phyloP scores from a whole-genome alignment of 495 filamentous ascomycete species.

The Sabuloglossum arenarium region DNA sequence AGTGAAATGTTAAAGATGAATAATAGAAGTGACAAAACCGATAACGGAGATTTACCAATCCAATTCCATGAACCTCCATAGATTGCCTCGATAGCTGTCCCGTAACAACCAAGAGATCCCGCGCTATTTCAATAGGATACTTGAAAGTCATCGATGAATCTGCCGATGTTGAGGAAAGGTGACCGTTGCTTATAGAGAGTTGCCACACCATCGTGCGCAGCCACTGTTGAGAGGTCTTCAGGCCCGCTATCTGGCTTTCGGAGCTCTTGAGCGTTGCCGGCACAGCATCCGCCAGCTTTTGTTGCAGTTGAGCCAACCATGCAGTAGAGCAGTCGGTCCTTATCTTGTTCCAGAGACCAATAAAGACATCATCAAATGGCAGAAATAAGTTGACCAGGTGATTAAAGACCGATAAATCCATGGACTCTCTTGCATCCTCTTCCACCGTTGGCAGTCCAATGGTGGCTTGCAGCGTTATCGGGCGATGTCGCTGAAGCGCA shows the following conservation, averaged over 20 bases:
- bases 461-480: conserved; percentile 45
- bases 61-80: conserved; percentile 55
- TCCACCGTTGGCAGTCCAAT: conserved; percentile 40
- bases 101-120: conserved; percentile 44
- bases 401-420: conserved; percentile 34
- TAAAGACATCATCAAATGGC: conserved; percentile 49
- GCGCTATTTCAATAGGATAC: conserved; percentile 49
- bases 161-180: conserved; percentile 22
- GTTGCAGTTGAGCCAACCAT: conserved; percentile 39
- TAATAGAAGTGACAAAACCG: background rate
- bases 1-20: conserved; percentile 3
- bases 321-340: conserved; percentile 31
- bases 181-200: conserved; percentile 30
- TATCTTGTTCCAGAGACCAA: conserved; percentile 54
- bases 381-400: conserved; percentile 46
- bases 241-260: conserved; percentile 46
- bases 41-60: conserved; percentile 30
- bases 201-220: conserved; percentile 25
- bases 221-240: conserved; percentile 31
- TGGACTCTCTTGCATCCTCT: conserved; percentile 21
- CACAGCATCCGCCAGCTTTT: conserved; percentile 41
- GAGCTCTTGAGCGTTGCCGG: conserved; percentile 39
- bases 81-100: conserved; percentile 39
- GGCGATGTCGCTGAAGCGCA: conserved; percentile 55
- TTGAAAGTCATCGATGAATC: conserved; percentile 43